Base-by-base conservation (phyloP, 2,329 filamentous ascomycete species). In the Neurospora crassa region DNA sequence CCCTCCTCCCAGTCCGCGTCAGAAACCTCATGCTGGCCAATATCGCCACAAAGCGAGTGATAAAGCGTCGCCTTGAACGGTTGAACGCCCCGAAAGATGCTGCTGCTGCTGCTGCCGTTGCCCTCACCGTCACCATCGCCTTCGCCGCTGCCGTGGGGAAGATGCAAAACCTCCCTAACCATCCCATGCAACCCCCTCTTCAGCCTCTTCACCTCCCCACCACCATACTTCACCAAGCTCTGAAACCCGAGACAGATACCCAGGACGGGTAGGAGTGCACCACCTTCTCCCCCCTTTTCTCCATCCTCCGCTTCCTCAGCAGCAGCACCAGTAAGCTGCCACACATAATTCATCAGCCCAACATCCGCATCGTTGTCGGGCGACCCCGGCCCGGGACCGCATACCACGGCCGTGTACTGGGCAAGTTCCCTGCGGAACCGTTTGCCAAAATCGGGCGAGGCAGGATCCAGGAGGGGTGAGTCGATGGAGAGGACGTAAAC, bases 211-310 rank as follows among this genome's bases (percentile, higher is more conserved):
- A 97, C 88, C 8, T 81, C 80, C 1, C 89, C 90, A 0, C 92
- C 92, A 75, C 90, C 90, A 11, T 87, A 86, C 67, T 89, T 83
- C 68, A 90, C 90, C 67, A 97, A 82, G 76, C 91, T 94, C 81
- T 97, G 94, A 74, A 97, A 96, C 0, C 94, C 94, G 0, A 97
- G 86, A 76, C 94, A 97, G 63, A 97, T 92, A 0, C 94, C 96
- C 42, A 99, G 83, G 0, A 96, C 90, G 0, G 96, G 96, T 1
- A 97, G 76, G 12, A 90, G 74, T 18, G 89, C 79, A 8, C 47
- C 12, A 16, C 10, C 10, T 40, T 40, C 37, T 40, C 37, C 37
- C 37, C 37, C 37, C 37, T 40, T 40, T 40, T 7, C n/a, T 18
- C 18, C 42, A n/a, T n/a, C 18, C 11, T n/a, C 18, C 11, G n/a